These are phyloP conservation scores for Chrysoporthe austroafricana DNA, from an alignment of 2,329 filamentous ascomycete species.

Conservation along the genomic window DNA sequence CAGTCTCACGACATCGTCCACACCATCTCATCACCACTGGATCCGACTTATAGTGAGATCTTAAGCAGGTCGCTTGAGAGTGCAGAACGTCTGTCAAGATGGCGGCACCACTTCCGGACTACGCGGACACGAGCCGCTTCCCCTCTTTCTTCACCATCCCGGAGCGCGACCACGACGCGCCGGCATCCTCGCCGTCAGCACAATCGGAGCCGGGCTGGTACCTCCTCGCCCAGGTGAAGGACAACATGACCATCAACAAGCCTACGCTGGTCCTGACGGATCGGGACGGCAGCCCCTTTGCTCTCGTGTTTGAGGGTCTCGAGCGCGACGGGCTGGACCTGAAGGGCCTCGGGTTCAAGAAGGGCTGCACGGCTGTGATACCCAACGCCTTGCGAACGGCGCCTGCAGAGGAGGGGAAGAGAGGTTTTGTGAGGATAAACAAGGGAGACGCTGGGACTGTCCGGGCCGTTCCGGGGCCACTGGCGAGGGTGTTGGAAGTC, in stretches of 20 bases:
- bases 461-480: conserved; percentile 38
- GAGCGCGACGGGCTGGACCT: conserved; percentile 42
- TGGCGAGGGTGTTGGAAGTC: conserved; percentile 38
- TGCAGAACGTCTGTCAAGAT: not conserved
- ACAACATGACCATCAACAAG: conserved; percentile 54
- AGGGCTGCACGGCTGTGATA: conserved; percentile 45
- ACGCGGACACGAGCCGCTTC: conserved; percentile 36
- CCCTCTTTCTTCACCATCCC: conserved; percentile 37
- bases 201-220: conserved; percentile 35
- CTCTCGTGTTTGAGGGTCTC: conserved; percentile 49
- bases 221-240: conserved; percentile 50
- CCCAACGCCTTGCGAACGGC: conserved; percentile 41
- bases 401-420: conserved; percentile 42
- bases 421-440: conserved; percentile 44
- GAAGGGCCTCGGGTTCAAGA: conserved; percentile 38
- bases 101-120: conserved; percentile 37
- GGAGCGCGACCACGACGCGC: conserved; percentile 6
- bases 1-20: not conserved
- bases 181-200: conserved; percentile 8
- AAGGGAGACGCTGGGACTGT: conserved; percentile 39
- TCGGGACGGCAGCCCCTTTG: conserved; percentile 44
- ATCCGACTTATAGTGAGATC: not conserved
- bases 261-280: conserved; percentile 53
- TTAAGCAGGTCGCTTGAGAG: not conserved
- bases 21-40: not conserved